Evolutionary conservation across 768 basidiomycete genomes (phyloP), one percentile per base, ranked within the genome.

Genomic region (Tubosaeta sp.): DNA sequence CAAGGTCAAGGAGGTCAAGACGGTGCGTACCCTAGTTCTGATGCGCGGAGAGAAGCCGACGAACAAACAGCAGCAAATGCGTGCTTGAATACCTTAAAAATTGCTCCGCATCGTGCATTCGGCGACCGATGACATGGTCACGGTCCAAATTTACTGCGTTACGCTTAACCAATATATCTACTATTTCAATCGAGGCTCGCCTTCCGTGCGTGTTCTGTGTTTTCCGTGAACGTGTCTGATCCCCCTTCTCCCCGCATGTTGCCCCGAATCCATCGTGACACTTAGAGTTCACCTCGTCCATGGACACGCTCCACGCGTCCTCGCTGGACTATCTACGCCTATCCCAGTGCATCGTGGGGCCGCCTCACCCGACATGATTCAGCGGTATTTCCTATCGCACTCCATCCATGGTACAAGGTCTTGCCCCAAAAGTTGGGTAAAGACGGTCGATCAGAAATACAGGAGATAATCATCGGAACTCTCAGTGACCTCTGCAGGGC

Each of bases 81-180:
- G 94, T 99, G 0, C 75, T 99, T 29, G 96, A 99, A 69, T 99
- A 96, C 65, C 76, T 99, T 95, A 99, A 68, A 98, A 98, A 67
- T 90, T 94, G 4, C 76, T 98, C 22, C 83, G 95, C 2, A 97
- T 96, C 60, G 96, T 95, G 6, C 94, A 94, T 61, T 94, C 92
- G 3, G 91, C 91, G 22, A 94, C 93, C 47, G 96, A 98, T 68
- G 94, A 97, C 62, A 90, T 98, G 56, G 90, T 96, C 34, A 97
- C 91, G 4, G 87, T 97, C 2, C 95, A 97, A 65, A 76, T 98
- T 7, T 98, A 97, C 66, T 92, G 91, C 57, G 93, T 97, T 67
- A 92, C 95, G 12, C 81, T 99, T 29, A 95, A 99, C 66, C 89
- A 87, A 62, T 98, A 98, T 68, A 73, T 97, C 35, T 97, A 93